Evolutionary conservation across 805 yeast genomes (phyloP), one percentile per base, ranked within the genome.

Genomic region (Yamadazyma scolyti): DNA sequence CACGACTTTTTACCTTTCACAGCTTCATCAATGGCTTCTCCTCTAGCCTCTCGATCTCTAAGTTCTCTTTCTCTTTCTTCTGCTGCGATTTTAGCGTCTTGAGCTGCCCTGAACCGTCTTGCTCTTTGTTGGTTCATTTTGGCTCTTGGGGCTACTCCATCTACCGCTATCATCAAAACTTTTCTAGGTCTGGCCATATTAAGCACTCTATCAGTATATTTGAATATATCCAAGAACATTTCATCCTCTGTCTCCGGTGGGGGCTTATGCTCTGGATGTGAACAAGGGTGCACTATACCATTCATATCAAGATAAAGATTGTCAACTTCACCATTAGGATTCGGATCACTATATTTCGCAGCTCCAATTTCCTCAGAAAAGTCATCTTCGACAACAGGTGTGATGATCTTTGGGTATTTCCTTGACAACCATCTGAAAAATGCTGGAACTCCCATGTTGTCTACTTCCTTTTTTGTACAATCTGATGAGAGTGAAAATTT

Each of bases 101-200:
- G 79, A 1, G 96, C 96, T 9, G 95, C 77, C 46, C 96, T 71
- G 58, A 89, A 89, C 53, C 97, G 75, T 65, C 97, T 79, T 2
- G 96, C 80, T 44, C 97, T 73, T 61, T 89, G 97, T 60, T 89
- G 97, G 56, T 90, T 89, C 96, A 89, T 89, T 56, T 89, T 89
- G 16, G 97, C 97, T 50, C 97, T 72, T 14, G 98, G 98, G 2
- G 98, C 98, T 20, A 93, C 99, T 34, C 99, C 99, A 65, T 93
- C 99, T 20, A 93, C 95, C 2, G 98, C 97, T 56, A 93, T 88
- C 79, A 86, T 77, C 34, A 93, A 68, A 21, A 93, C 77, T 54
- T 93, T 89, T 36, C 97, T 68, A 2, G 99, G 99, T 48, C 96
- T 71, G 0, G 97, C 97, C 88, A 93, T 84, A 61, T 78, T 77